A percentile compares a stretch with the other conserved stretches of the same genome.
These are phyloP conservation scores for Panicum miliaceum DNA, from an alignment of 176 grass and related monocot species.

Conservation along the genomic window DNA sequence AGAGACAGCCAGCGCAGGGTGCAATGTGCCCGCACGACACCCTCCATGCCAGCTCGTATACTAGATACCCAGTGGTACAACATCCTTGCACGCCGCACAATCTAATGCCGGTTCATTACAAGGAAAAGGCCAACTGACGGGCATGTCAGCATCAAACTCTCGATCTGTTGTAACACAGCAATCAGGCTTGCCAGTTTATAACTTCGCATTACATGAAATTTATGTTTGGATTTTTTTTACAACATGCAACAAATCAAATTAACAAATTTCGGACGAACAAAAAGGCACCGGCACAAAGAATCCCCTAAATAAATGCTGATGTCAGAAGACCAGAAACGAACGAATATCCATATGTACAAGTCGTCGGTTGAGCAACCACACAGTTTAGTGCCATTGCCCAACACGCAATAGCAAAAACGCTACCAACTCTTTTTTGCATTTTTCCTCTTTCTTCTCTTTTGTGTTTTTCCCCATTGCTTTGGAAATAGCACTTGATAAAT, in stretches of 20 bases:
- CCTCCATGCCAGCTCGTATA: too few species aligned
- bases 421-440: not conserved
- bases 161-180: not conserved
- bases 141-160: not conserved
- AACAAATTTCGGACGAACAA: constrained; percentile 16
- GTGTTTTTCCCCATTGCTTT: not conserved
- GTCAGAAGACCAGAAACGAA: constrained; percentile 4
- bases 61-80: too few species aligned
- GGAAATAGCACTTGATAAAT: not conserved
- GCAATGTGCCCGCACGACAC: too few species aligned
- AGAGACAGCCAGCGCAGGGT: too few species aligned
- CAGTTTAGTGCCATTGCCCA: not conserved
- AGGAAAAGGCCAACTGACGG: not conserved
- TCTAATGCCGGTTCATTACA: not conserved
- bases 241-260: constrained; percentile 27
- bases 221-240: constrained; percentile 30
- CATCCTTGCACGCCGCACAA: not conserved
- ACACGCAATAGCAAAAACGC: not conserved
- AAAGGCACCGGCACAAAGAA: constrained; percentile 39
- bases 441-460: not conserved
- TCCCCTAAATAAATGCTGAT: constrained; percentile 27
- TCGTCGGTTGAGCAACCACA: not conserved
- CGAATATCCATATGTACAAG: constrained; percentile 33
- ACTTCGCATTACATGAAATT: not conserved
- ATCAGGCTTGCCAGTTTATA: not conserved